phyloP scores from a whole-genome alignment of 2,329 filamentous ascomycete species.

The Gnomoniopsis sp. region DNA sequence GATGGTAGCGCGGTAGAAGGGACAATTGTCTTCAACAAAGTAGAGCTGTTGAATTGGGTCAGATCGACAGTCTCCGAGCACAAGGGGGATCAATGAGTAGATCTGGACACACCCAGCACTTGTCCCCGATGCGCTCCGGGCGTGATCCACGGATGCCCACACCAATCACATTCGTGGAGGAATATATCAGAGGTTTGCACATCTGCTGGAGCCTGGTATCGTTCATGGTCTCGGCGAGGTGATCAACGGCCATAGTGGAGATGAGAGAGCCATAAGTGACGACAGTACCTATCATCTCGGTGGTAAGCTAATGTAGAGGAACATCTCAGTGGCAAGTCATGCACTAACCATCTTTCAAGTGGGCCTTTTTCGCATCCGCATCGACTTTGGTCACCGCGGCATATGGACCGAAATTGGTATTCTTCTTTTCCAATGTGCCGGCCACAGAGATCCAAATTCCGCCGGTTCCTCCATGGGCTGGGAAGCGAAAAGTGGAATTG shows the following conservation, averaged over 20 bases:
- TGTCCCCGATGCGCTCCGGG: constrained; percentile 95
- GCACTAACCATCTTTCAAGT: constrained; percentile 78
- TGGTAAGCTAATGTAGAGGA: no score
- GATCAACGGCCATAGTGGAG: constrained; percentile 94
- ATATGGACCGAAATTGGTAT: constrained; percentile 83
- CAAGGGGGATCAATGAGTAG: background rate
- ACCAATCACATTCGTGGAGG: constrained; percentile 93
- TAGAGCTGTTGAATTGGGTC: constrained; percentile 61
- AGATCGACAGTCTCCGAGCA: no score
- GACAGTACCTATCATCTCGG: no score
- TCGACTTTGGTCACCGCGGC: constrained; percentile 84
- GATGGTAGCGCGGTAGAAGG: constrained; percentile 99
- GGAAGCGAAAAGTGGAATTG: constrained; percentile 98
- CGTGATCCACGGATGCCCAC: constrained; percentile 89
- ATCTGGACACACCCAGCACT: constrained; percentile 76
- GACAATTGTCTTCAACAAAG: constrained; percentile 98
- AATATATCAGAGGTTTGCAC: constrained; percentile 93
- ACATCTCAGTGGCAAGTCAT: no score
- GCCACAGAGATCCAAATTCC: constrained; percentile 99
- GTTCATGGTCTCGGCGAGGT: constrained; percentile 80
- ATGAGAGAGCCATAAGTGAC: constrained; percentile 88
- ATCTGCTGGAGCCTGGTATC: constrained; percentile 79
- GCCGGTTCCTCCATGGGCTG: constrained; percentile 89
- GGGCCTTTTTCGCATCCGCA: constrained; percentile 78
- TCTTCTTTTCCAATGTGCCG: constrained; percentile 86